Evolutionary conservation across 352 stramenopile species (phyloP), one percentile per base, ranked within the genome.

Genomic region (Peronospora destructor): DNA sequence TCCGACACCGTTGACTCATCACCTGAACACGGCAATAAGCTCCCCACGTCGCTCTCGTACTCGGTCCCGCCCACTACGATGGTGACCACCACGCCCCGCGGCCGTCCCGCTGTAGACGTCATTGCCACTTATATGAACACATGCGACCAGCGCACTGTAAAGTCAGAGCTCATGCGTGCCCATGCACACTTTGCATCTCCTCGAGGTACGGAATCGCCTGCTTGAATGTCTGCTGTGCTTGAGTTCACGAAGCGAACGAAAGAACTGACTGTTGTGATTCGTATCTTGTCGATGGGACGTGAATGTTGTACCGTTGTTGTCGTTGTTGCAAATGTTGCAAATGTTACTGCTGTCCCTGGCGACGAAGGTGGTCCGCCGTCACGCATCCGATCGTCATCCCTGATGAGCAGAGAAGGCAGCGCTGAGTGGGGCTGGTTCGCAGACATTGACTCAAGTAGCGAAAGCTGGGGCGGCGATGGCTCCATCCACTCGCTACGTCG

Each of bases 111-210:
- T 0, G 82, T 93, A 34, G 83, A 93, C 46, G 78, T 93, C 30
- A 93, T 93, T 53, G 83, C 83, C 38, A 93, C 83, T 2, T 93
- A 93, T 67, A 93, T 93, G 83, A 93, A 93, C 71, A 91, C 83
- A 34, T 76, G 64, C 33, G 83, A 93, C 64, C 73, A 68, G 32
- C 83, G 83, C 29, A 77, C 74, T 1, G 58, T 86, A 45, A 91
- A 88, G 56, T 79, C 76, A 38, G 80, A 91, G 33, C 66, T 89
- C 6, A 69, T 91, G 64, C 80, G 77, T 19, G 73, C 77, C 8
- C 76, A 87, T 46, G 76, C 74, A 19, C 74, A 87, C 43, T 85
- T 87, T 52, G 57, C 72, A 1, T 87, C 78, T n/a, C 73, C 78
- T n/a, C 67, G 71, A 71, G 78, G 71, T 81, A 68, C 48, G 53